Evolutionary conservation across 768 basidiomycete genomes (phyloP).

Genomic region (Boletus eberwhitei): DNA sequence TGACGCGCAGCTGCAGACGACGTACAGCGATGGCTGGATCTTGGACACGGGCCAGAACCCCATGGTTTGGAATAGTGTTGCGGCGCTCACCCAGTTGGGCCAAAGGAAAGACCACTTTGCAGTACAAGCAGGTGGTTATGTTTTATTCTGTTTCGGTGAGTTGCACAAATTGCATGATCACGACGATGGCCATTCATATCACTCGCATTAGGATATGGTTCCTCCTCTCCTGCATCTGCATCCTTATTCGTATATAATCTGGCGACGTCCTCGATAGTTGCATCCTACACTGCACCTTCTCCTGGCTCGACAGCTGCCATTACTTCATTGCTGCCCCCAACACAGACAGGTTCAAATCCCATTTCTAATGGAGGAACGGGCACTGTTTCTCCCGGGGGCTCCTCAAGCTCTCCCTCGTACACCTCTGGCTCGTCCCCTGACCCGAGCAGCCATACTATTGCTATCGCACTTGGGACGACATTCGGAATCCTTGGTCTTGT

Average conservation of each 20-base stretch:
- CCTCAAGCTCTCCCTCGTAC: conserved; percentile 15
- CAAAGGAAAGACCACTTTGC: conserved; percentile 74
- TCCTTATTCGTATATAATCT: conserved; percentile 52
- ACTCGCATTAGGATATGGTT: conserved; percentile 24
- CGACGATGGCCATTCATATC: conserved; percentile 15
- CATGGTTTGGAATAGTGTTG: conserved; percentile 56
- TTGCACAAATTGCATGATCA: conserved; percentile 4
- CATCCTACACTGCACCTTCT: conserved; percentile 37
- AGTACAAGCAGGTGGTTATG: conserved; percentile 51
- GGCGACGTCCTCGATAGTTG: conserved; percentile 37
- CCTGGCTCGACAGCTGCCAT: conserved; percentile 27
- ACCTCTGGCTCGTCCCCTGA: conserved; percentile 10
- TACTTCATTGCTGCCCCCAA: conserved; percentile 35
- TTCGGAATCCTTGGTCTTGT: conserved; percentile 60
- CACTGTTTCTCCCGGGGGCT: conserved; percentile 5
- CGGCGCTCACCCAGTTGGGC: conserved; percentile 55
- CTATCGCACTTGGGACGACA: conserved; percentile 59
- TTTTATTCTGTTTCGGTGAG: conserved; percentile 80
- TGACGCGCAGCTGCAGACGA: conserved; percentile 50
- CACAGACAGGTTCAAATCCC: conserved; percentile 28
- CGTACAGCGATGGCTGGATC: conserved; percentile 68
- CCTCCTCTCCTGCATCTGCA: conserved; percentile 43
- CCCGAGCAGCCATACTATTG: conserved; percentile 32
- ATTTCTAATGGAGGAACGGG: conserved; percentile 7
- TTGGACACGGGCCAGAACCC: conserved; percentile 54